Evolutionary conservation across 1,139 yeast species (phyloP).

Genomic region (Saccharomyces hybrid): DNA sequence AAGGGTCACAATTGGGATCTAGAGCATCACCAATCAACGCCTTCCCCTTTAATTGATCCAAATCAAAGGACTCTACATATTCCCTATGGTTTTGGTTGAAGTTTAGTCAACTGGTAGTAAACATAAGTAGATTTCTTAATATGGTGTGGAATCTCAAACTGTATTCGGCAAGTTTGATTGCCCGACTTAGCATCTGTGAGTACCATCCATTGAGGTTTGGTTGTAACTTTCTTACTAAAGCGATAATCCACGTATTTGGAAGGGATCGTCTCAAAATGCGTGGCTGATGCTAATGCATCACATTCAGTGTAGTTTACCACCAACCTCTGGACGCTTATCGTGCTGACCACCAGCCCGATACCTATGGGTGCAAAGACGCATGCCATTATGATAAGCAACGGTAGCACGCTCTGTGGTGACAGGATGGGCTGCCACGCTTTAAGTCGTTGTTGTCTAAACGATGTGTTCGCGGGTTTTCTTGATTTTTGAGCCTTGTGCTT

Average conservation of each 20-base stretch:
- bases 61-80: conserved; percentile 63
- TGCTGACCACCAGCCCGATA: conserved; percentile 52
- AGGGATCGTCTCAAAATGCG: conserved; percentile 42
- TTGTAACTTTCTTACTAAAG: conserved; percentile 37
- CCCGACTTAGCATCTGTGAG: conserved; percentile 32
- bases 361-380: conserved; percentile 69
- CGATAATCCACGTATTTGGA: conserved; percentile 44
- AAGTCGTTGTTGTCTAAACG: conserved; percentile 68
- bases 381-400: conserved; percentile 52
- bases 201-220: conserved; percentile 51
- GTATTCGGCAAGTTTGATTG: conserved; percentile 41
- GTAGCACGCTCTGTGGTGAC: conserved; percentile 66
- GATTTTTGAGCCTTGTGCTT: conserved; percentile 34
- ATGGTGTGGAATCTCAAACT: conserved; percentile 52
- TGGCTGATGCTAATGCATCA: conserved; percentile 35
- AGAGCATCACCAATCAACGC: conserved; percentile 40
- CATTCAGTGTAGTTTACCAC: conserved; percentile 56
- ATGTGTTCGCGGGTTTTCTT: conserved; percentile 55
- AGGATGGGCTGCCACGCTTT: conserved; percentile 82
- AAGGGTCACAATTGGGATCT: conserved; percentile 70
- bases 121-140: conserved; percentile 53
- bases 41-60: conserved; percentile 54
- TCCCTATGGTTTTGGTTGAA: conserved; percentile 74
- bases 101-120: conserved; percentile 64
- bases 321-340: conserved; percentile 52